Evolutionary conservation across 305 asterid species (phyloP), one percentile per base, ranked within the genome.

Genomic region (Solanum aculeatissimum): DNA sequence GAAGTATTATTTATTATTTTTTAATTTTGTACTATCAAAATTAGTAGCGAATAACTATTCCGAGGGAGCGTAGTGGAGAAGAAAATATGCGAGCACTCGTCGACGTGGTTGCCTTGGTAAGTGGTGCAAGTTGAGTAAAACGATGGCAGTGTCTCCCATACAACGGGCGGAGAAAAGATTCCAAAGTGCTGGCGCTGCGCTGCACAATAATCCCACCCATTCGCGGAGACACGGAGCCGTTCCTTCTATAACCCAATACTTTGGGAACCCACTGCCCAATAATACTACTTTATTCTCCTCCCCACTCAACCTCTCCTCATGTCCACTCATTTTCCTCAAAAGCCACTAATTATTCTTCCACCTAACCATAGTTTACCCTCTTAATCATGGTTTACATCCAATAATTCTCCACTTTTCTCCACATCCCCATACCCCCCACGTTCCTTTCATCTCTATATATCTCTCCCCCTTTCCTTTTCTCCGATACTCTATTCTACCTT

Each of bases 171-270:
- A 69, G 45, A 84, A 81, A 85, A 62, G 55, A 57, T 54, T 55
- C 43, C n/a, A 60, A n/a, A 70, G 35, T 60, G 63, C 29, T 6
- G 71, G 38, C 29, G 9, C 72, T 62, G 21, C 19, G 70, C 32
- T 62, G 10, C 55, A 77, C 60, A 65, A 86, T 21, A 81, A 75
- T 87, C 74, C 74, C 86, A 79, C 66, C 88, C 85, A 80, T 86
- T 83, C 80, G 92, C 89, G 93, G 93, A 86, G 90, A 90, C 92
- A 86, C 89, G 92, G 91, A 88, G 91, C 92, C 92, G 91, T 19
- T 38, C 40, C 40, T 35, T 35, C 89, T 71, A 43, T 71, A 40
- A 85, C 93, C 92, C 89, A 90, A 86, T 80, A 92, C 90, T 86
- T 86, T 83, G 91, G 90, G 90, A 83, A 47, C 81, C 12, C 75